Conservation (phyloP, 345 rosid species). For the Gossypium bickii region DNA sequence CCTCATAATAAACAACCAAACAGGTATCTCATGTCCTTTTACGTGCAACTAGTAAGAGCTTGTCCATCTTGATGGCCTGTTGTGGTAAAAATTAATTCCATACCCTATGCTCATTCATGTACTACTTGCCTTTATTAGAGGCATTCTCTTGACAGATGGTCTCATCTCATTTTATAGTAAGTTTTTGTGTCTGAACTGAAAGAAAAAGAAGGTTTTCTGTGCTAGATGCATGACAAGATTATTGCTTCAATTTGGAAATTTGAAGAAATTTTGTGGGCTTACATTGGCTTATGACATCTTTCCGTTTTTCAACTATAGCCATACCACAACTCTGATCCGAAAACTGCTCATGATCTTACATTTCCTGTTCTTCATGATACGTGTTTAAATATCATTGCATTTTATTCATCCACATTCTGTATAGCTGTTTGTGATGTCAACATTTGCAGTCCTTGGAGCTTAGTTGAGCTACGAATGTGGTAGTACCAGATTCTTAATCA, state of each 20-base stretch:
- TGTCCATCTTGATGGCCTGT: slow-evolving; percentile 4
- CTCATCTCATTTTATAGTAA: not conserved
- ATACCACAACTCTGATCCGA: not conserved
- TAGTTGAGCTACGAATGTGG: not conserved
- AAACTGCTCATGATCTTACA: not conserved
- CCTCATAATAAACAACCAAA: slow-evolving; percentile 53
- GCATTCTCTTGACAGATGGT: not conserved
- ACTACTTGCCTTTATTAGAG: not conserved
- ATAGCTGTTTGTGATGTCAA: not conserved
- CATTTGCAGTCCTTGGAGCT: not conserved
- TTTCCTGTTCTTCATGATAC: not conserved
- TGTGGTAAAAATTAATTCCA: not conserved
- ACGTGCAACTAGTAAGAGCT: not conserved
- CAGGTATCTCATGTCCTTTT: slow-evolving; percentile 34
- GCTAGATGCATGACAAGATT: not conserved
- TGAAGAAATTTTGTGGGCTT: not conserved
- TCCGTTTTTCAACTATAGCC: not conserved
- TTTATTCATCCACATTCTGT: not conserved
- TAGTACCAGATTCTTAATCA: not conserved
- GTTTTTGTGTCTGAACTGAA: not conserved
- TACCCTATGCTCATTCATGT: not conserved
- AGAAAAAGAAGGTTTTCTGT: not conserved
- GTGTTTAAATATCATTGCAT: not conserved
- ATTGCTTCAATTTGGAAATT: not conserved
- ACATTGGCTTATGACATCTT: not conserved